Evolutionary conservation across 2,329 filamentous ascomycete species (phyloP).

Genomic region (Pseudogymnoascus sp.): DNA sequence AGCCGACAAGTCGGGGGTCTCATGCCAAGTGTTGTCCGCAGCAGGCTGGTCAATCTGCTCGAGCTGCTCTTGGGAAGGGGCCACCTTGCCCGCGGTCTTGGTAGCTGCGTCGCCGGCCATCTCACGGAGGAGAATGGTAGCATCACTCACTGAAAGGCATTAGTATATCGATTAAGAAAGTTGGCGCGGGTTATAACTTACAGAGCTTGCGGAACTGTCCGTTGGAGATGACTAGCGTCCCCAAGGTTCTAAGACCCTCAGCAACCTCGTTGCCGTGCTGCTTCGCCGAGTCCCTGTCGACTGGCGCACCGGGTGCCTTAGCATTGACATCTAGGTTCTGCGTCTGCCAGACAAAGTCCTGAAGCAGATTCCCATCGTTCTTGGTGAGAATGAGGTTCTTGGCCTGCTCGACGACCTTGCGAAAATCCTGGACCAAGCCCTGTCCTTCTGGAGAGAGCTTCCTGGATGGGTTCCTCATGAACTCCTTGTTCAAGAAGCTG

Average conservation of each 20-base stretch:
- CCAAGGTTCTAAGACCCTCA: conserved; percentile 78
- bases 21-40: conserved; percentile 89
- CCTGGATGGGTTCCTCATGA: conserved; percentile 59
- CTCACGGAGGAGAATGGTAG: conserved; percentile 71
- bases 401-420: conserved; percentile 71
- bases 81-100: conserved; percentile 65
- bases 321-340: conserved; percentile 61
- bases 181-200: conserved; percentile 9
- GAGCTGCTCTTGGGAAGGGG: conserved; percentile 70
- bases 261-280: conserved; percentile 78
- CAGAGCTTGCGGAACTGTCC: conserved; percentile 77
- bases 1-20: conserved; percentile 67
- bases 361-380: conserved; percentile 87
- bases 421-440: conserved; percentile 66
- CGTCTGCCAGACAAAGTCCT: conserved; percentile 96
- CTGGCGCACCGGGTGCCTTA: conserved; percentile 51
- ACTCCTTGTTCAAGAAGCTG: conserved; percentile 67
- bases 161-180: neutral
- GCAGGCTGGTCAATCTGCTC: conserved; percentile 73
- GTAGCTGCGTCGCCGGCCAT: conserved; percentile 84
- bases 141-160: conserved; percentile 57
- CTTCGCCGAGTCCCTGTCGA: conserved; percentile 68
- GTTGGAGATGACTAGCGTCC: conserved; percentile 85
- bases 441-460: conserved; percentile 78
- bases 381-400: conserved; percentile 83